Percentiles rank a stretch among this genome's conserved stretches.
Conservation (phyloP, 768 basidiomycete species). For the Russula olivacea region DNA sequence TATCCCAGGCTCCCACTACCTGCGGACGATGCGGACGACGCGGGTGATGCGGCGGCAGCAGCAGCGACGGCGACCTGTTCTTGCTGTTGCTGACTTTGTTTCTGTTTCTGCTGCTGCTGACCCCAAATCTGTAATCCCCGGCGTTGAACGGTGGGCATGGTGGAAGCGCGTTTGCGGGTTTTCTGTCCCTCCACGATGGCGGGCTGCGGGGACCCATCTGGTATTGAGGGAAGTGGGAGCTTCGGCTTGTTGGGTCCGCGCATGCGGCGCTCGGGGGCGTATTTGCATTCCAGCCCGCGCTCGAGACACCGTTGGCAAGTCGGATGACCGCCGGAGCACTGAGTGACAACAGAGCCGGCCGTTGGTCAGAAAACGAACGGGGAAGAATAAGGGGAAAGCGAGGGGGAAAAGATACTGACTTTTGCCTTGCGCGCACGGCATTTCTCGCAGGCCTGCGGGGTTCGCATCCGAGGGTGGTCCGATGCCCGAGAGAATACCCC, state of each 20-base stretch:
- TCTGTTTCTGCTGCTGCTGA: neutral
- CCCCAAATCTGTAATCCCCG: neutral
- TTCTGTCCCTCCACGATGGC: neutral
- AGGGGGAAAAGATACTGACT: slow-evolving; percentile 36
- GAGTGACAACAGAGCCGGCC: slow-evolving; percentile 1
- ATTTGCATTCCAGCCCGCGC: slow-evolving; percentile 57
- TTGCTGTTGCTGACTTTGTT: neutral
- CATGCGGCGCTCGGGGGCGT: slow-evolving; percentile 59
- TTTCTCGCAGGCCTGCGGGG: slow-evolving; percentile 71
- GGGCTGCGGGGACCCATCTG: neutral
- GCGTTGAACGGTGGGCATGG: slow-evolving; percentile 17
- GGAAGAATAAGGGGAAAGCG: neutral
- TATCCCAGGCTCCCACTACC: slow-evolving; percentile 13
- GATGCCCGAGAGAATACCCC: slow-evolving; percentile 62
- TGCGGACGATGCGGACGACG: slow-evolving; percentile 13
- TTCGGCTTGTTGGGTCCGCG: slow-evolving; percentile 59
- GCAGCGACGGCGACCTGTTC: neutral
- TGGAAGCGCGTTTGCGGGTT: slow-evolving; percentile 15
- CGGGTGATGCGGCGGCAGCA: slow-evolving; percentile 1
- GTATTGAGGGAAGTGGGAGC: neutral
- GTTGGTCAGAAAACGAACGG: neutral
- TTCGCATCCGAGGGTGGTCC: slow-evolving; percentile 60
- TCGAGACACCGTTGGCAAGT: slow-evolving; percentile 58
- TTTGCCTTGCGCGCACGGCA: slow-evolving; percentile 70
- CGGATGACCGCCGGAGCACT: slow-evolving; percentile 72